A percentile compares a stretch with the other conserved stretches of the same genome.
Evolutionary conservation across 2,329 filamentous ascomycete species (phyloP).

Genomic region (Neurospora sp.): DNA sequence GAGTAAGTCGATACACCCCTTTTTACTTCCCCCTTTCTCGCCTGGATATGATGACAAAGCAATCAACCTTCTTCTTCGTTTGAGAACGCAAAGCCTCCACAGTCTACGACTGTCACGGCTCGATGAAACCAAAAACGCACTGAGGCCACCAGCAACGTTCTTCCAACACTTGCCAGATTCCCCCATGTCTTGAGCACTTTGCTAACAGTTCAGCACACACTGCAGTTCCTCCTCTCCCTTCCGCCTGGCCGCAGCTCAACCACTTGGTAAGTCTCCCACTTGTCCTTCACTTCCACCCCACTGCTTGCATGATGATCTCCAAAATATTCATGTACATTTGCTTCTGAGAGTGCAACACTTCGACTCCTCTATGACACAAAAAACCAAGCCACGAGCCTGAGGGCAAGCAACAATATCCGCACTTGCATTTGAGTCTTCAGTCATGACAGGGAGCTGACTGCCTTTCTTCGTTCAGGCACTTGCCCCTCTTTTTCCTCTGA

Average conservation of each 20-base stretch:
- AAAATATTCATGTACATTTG: neutral
- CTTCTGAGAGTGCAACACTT: neutral
- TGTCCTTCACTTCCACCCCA: neutral
- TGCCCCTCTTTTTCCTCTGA: neutral
- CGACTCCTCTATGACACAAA: neutral
- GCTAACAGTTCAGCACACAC: neutral
- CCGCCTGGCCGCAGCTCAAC: neutral
- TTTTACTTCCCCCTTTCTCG: neutral
- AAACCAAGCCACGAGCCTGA: neutral
- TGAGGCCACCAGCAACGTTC: neutral
- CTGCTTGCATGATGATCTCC: neutral
- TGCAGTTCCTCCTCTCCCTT: neutral
- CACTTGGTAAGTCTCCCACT: neutral
- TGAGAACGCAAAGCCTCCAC: too few relatives aligned
- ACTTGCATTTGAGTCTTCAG: neutral
- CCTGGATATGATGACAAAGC: neutral
- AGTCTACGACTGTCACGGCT: neutral
- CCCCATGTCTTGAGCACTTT: neutral
- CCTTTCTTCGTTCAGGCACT: neutral
- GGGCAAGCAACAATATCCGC: neutral
- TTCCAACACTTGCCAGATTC: neutral
- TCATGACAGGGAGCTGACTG: neutral
- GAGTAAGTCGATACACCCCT: neutral
- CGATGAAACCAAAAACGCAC: neutral
- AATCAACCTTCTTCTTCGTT: too few relatives aligned